phyloP scores from a whole-genome alignment of 1,284 basidiomycete species.

The Ganoderma leucocontextum region DNA sequence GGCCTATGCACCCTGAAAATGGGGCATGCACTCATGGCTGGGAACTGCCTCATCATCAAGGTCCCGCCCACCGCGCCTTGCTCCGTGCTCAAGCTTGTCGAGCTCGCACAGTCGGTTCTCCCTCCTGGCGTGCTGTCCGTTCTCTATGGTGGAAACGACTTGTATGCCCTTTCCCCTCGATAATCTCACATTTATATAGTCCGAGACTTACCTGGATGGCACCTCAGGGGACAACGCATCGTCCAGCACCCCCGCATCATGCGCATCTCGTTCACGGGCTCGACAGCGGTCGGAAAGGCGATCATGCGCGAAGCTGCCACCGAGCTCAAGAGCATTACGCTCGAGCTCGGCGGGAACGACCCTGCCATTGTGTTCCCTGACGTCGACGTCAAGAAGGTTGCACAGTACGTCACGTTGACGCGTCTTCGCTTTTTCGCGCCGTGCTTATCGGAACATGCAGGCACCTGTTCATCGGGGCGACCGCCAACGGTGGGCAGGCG shows the following conservation, averaged over 20 bases:
- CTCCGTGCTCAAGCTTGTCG: slow-evolving; percentile 25
- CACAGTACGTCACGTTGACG: slow-evolving; percentile 15
- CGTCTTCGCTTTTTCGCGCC: not conserved
- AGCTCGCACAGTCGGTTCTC: slow-evolving; percentile 29
- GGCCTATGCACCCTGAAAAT: slow-evolving; percentile 59
- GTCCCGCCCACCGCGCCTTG: slow-evolving; percentile 34
- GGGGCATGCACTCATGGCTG: slow-evolving; percentile 62
- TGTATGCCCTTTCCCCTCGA: slow-evolving; percentile 17
- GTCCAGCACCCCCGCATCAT: slow-evolving; percentile 26
- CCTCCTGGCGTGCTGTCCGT: slow-evolving; percentile 33
- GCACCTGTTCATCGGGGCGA: slow-evolving; percentile 15
- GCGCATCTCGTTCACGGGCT: slow-evolving; percentile 32
- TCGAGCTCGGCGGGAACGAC: slow-evolving; percentile 34
- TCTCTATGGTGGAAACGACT: slow-evolving; percentile 25
- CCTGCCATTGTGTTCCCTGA: slow-evolving; percentile 29
- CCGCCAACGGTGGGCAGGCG: slow-evolving; percentile 25
- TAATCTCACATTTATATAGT: too few relatives aligned
- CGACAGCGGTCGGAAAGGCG: slow-evolving; percentile 22
- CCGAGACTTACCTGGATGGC: not conserved
- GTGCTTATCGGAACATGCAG: slow-evolving; percentile 9
- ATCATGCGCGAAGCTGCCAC: slow-evolving; percentile 27
- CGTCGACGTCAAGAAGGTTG: slow-evolving; percentile 26
- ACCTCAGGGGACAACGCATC: slow-evolving; percentile 26
- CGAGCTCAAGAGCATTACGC: slow-evolving; percentile 26
- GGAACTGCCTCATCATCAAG: slow-evolving; percentile 64